Evolutionary conservation across 2,329 filamentous ascomycete species (phyloP).

Genomic region (Calonectria crousiana): DNA sequence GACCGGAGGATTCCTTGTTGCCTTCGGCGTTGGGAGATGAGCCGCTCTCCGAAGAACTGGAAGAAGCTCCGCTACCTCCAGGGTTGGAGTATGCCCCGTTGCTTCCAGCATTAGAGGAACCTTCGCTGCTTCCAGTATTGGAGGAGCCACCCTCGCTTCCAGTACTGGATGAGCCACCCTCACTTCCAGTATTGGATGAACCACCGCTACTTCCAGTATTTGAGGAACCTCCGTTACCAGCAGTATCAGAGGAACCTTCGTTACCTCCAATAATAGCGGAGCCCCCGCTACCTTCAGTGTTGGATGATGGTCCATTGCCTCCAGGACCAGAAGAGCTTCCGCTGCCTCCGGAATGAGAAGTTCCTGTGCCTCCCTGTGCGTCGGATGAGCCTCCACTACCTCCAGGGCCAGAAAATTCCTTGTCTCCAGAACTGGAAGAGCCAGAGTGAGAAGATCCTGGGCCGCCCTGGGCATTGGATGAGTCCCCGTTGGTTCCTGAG

Average conservation of each 20-base stretch:
- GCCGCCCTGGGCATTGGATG: background rate
- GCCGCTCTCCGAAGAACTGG: background rate
- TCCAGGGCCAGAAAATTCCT: background rate
- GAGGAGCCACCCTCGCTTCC: no score
- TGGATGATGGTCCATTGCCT: background rate
- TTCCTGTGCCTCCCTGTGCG: no score
- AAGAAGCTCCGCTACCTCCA: background rate
- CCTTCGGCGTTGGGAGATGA: no score
- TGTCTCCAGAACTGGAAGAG: background rate
- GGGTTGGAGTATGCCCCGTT: background rate
- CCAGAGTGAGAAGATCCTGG: background rate
- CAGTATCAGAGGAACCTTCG: background rate
- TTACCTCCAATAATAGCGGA: background rate
- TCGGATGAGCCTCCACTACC: background rate
- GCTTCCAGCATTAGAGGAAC: no score
- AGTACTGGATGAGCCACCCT: no score
- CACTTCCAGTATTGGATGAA: no score
- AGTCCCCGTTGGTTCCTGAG: background rate
- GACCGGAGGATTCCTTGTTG: background rate
- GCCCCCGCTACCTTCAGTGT: background rate
- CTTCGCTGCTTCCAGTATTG: no score
- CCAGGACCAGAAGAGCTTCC: background rate
- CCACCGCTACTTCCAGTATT: background rate
- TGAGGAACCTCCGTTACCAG: background rate
- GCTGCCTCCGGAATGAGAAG: background rate